Conservation (phyloP, 2,329 filamentous ascomycete species). For the Penicillium expansum region DNA sequence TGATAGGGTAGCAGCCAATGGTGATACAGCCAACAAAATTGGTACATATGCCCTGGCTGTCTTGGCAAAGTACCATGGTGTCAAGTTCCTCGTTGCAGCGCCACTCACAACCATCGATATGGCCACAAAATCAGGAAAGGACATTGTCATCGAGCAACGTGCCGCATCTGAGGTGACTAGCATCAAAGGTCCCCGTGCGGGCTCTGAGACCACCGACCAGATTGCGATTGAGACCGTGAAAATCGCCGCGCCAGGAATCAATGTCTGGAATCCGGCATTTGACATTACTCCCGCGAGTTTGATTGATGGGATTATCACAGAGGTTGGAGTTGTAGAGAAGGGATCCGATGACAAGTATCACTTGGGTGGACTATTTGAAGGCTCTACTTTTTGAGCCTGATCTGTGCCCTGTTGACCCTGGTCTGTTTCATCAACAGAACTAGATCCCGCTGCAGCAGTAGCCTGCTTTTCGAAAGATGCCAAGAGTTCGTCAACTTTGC, state of each 20-base stretch:
- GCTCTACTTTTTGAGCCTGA: conserved; percentile 9
- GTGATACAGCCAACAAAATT: conserved; percentile 98
- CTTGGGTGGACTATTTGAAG: conserved; percentile 40
- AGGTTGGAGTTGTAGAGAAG: conserved; percentile 83
- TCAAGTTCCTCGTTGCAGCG: conserved; percentile 93
- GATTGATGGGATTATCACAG: conserved; percentile 93
- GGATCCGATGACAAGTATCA: conserved; percentile 67
- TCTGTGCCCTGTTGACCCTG: not conserved
- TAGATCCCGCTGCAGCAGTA: not conserved
- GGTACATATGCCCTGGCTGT: conserved; percentile 92
- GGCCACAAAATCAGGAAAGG: conserved; percentile 69
- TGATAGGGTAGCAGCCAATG: conserved; percentile 91
- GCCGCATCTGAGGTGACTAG: conserved; percentile 77
- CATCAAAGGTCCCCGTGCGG: conserved; percentile 72
- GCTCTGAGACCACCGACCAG: conserved; percentile 51
- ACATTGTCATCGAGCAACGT: conserved; percentile 89
- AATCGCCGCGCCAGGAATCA: conserved; percentile 72
- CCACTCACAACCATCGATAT: conserved; percentile 93
- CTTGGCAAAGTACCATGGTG: conserved; percentile 79
- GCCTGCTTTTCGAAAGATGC: conserved; percentile 21
- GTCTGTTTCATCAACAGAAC: not conserved
- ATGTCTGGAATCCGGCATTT: conserved; percentile 95
- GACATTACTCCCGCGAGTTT: conserved; percentile 86
- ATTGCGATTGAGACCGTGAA: conserved; percentile 62
- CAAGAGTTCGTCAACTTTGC: conserved; percentile 30